Evolutionary conservation across 148 eudicot species (phyloP), one percentile per base, ranked within the genome.

Genomic region (Heliosperma pusillum): DNA sequence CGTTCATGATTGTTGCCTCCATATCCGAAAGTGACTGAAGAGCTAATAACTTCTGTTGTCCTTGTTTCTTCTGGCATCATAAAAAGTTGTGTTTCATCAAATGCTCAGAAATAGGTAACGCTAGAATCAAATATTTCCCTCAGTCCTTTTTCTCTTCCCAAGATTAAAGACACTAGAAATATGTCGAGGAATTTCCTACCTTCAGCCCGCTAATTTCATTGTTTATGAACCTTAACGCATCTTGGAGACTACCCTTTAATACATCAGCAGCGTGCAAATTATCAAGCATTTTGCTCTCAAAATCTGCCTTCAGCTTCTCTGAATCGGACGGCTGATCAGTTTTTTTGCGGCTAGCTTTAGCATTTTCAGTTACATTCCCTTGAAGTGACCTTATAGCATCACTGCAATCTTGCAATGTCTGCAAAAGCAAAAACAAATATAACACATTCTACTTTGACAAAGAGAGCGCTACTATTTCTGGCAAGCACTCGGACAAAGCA

Each of bases 361-460:
- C 66, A 71, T 79, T 79, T 30, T 76, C 85, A 68, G 69, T 72
- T 47, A 74, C 67, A 64, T 36, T 72, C 50, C 71, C 85, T 76
- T 62, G 83, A 71, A 81, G 75, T 64, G 70, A 71, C 21, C 66
- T 78, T 30, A 90, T 24, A 68, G 91, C 89, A 71, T 87, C 89
- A 40, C 83, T 80, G 75, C 85, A 87, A 76, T 88, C 92, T 87
- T 86, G 80, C 80, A 95, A 80, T 22, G 97, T 89, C 96, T 95
- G 78, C 10, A 42, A 53, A 68, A 58, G 30, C 59, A 69, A 44
- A 40, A 16, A 26, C 16, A 74, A 25, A 2, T 30, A 11, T 29
- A 72, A 20, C 20, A 63, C 22, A 71, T 12, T 58, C 45, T 44
- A 36, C 24, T 22, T 15, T 21, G 44, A 67, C n/a, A 66, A 24